A percentile compares a stretch with the other conserved stretches of the same genome.
phyloP scores from a whole-genome alignment of 2,329 filamentous ascomycete species.

The Colletotrichum tropicale region DNA sequence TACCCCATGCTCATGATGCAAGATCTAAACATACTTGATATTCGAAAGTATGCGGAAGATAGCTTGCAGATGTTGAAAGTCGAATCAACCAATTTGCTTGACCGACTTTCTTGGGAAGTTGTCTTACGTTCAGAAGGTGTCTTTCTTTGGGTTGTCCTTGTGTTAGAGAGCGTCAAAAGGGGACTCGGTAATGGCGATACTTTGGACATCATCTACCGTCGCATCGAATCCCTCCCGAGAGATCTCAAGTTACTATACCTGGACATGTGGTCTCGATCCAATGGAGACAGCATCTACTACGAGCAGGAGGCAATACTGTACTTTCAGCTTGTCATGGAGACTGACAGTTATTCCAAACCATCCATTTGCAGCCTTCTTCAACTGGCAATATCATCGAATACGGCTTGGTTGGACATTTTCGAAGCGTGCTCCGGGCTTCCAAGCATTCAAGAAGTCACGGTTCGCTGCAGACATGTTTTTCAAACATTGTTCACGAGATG shows the following conservation, averaged over 20 bases:
- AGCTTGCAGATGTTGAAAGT: background rate
- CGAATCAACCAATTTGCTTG: accelerated
- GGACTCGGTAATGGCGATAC: background rate
- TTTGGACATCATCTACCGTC: background rate
- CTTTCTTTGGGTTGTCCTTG: background rate
- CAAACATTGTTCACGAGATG: background rate
- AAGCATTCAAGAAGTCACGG: background rate
- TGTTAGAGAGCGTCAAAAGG: background rate
- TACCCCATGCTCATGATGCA: background rate
- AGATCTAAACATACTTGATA: background rate
- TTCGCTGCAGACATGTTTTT: background rate
- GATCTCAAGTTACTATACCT: background rate
- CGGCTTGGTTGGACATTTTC: background rate
- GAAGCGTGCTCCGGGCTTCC: background rate
- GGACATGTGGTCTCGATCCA: background rate
- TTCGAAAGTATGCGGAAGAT: background rate
- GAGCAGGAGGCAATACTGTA: background rate
- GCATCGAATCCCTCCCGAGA: background rate
- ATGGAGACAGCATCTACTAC: background rate
- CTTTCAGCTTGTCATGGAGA: background rate
- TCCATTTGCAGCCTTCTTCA: background rate
- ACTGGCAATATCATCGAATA: background rate
- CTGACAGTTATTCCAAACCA: background rate
- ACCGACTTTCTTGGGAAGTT: background rate
- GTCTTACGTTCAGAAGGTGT: background rate